Base-by-base conservation (phyloP, 148 eudicot species). In the Rhododendron ferrugineum region DNA sequence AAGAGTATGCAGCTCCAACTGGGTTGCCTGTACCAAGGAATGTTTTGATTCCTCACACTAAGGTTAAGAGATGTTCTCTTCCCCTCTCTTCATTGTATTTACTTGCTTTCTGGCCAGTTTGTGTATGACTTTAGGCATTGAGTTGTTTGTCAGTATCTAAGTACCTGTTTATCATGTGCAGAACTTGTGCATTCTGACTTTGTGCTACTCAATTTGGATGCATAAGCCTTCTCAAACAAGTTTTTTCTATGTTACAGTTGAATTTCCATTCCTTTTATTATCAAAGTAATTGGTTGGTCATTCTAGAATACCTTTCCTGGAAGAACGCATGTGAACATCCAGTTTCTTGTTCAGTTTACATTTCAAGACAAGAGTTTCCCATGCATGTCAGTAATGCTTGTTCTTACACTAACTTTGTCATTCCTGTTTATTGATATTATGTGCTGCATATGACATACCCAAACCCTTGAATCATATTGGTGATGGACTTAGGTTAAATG, bases 11-110 rank as follows among this genome's bases (percentile, higher is more conserved):
- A 86, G 74, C 93, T 86, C 91, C 97, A 76, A 72, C 88, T 3
- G 98, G 98, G 81, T 70, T 96, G 84, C 98, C 96, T 80, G 91
- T 93, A 85, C 99, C 99, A 46, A 94, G 90, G 82, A 95, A 96
- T 91, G 96, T 94, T 74, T 88, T 96, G 88, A 95, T 96, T 80
- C 99, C 98, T 79, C 95, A 97, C 30, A 96, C 99, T 46, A 96
- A 96, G 98, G 99, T 95, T 78, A 52, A 72, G 30, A 56, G 15
- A 52, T n/a, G 44, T 52, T 34, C 52, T 30, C n/a, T 23, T 79
- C 11, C 26, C 16, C 75, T 54, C 42, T 16, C 75, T 54, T 15
- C 9, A 3, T 26, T 66, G 62, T 36, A 44, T n/a, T 74, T 70
- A 32, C 36, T 26, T 83, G 13, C 22, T 16, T 82, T 66, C 42